Conservation (phyloP, 2,329 filamentous ascomycete genomes). For the Talaromyces piceae region DNA sequence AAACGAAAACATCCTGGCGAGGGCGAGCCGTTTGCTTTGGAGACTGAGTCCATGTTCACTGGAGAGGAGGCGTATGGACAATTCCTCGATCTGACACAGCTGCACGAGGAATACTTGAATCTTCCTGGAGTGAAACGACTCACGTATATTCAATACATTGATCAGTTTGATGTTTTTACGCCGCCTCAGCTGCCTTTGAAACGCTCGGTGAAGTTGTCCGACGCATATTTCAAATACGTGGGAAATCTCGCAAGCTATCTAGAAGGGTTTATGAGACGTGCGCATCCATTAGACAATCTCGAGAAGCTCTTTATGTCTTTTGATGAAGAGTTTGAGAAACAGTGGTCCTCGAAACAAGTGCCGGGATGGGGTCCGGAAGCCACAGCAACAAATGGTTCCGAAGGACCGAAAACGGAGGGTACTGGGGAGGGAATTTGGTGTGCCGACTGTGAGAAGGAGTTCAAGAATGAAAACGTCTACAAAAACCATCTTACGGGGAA, state of each 20-base stretch:
- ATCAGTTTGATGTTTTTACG: conserved; percentile 80
- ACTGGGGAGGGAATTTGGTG: conserved; percentile 74
- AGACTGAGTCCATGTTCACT: conserved; percentile 87
- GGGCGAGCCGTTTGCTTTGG: conserved; percentile 54
- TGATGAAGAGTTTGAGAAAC: conserved; percentile 73
- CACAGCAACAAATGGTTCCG: conserved; percentile 30
- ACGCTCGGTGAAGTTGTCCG: conserved; percentile 76
- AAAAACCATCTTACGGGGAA: conserved; percentile 81
- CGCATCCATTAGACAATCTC: conserved; percentile 76
- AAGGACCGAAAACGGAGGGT: conserved; percentile 45
- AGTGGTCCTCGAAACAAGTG: conserved; percentile 74
- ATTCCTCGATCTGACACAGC: conserved; percentile 78
- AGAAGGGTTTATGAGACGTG: conserved; percentile 78
- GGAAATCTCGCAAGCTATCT: conserved; percentile 73
- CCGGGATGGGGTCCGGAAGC: conserved; percentile 65
- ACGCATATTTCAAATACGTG: conserved; percentile 87
- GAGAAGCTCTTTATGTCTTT: conserved; percentile 69
- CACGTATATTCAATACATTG: conserved; percentile 87
- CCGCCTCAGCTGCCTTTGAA: conserved; percentile 67
- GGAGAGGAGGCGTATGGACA: conserved; percentile 91
- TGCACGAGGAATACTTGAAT: conserved; percentile 86
- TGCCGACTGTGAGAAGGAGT: conserved; percentile 84
- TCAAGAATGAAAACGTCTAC: conserved; percentile 92
- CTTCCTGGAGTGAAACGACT: conserved; percentile 77
- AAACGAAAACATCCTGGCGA: conserved; percentile 61